phyloP scores from a whole-genome alignment of 768 basidiomycete species.

The Serendipita vermifera region DNA sequence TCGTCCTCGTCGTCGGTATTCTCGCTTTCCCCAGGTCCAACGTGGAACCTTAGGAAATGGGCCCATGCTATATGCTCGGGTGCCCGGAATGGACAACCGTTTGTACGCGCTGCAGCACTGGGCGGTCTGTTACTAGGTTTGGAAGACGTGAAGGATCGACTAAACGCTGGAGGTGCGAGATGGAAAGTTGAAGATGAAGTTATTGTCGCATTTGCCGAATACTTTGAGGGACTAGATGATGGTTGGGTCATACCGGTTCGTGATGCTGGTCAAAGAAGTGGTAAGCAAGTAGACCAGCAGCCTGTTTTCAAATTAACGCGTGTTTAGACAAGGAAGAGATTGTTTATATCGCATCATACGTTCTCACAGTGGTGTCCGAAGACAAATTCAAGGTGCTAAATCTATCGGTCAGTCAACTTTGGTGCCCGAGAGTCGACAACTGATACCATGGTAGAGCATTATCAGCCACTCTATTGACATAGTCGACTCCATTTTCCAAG shows the following conservation, averaged over 20 bases:
- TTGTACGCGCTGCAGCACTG: slow-evolving; percentile 47
- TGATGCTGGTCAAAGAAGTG: slow-evolving; percentile 58
- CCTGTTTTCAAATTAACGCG: background rate
- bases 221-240: slow-evolving; percentile 46
- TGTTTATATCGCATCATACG: slow-evolving; percentile 39
- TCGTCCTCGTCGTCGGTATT: slow-evolving; percentile 23
- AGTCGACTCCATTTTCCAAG: too few species aligned
- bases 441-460: too few species aligned
- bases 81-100: slow-evolving; percentile 50
- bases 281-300: slow-evolving; percentile 28
- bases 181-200: slow-evolving; percentile 47
- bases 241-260: slow-evolving; percentile 19
- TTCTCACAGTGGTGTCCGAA: slow-evolving; percentile 40
- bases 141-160: slow-evolving; percentile 35
- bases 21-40: slow-evolving; percentile 16
- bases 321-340: slow-evolving; percentile 16
- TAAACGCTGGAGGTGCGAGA: slow-evolving; percentile 20
- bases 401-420: slow-evolving; percentile 34
- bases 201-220: slow-evolving; percentile 56
- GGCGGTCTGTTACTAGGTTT: slow-evolving; percentile 54
- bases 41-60: slow-evolving; percentile 40
- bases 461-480: too few species aligned
- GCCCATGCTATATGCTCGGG: slow-evolving; percentile 39
- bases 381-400: slow-evolving; percentile 50
- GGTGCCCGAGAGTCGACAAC: too few species aligned